Evolutionary conservation across 352 stramenopile genomes (phyloP), one percentile per base, ranked within the genome.

Genomic region (Globisporangium acanthophoron): DNA sequence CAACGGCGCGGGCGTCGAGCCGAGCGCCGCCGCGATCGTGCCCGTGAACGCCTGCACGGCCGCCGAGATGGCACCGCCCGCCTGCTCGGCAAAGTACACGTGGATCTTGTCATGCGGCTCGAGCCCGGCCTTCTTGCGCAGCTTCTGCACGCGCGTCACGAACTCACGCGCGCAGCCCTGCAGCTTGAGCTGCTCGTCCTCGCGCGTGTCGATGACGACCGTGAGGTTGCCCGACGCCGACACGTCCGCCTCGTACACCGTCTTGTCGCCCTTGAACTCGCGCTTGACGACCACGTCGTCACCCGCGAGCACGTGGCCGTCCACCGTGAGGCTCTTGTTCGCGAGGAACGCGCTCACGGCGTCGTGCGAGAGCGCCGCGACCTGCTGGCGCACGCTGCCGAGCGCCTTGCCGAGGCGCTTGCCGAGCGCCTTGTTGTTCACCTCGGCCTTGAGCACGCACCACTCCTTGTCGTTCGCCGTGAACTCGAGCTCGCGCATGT

Each of bases 101-200:
- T 99, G 94, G 60, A 99, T 96, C 65, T 96, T 90, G 76, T 99
- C 96, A 64, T 88, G 87, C 39, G 98, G 71, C 54, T 97, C 88
- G 6, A 99, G 78, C 6, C 96, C 96, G 15, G 94, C 89, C 66
- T 88, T 94, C 78, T 99, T 99, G 41, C 97, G 85, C 52, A 99
- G 77, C 76, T 99, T 98, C 73, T 99, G 97, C 65, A 99, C 95
- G 43, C 92, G 88, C 65, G 97, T 99, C 60, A 99, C 96, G 50
- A 99, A 84, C 69, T 99, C 96, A 61, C 97, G 92, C 3, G 96
- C 90, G 59, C 87, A 90, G 52, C 94, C 96, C 59, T 97, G 86
- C 58, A 85, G 79, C 55, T 98, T 90, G 15, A 99, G 92, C 58
- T 97, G 77, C 59, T 99, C 92, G 71, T 99, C 95, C 69, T 98